Percentiles rank a stretch among this genome's conserved stretches.
Conservation (phyloP, 257 asterid species). For the Perilla frutescens region DNA sequence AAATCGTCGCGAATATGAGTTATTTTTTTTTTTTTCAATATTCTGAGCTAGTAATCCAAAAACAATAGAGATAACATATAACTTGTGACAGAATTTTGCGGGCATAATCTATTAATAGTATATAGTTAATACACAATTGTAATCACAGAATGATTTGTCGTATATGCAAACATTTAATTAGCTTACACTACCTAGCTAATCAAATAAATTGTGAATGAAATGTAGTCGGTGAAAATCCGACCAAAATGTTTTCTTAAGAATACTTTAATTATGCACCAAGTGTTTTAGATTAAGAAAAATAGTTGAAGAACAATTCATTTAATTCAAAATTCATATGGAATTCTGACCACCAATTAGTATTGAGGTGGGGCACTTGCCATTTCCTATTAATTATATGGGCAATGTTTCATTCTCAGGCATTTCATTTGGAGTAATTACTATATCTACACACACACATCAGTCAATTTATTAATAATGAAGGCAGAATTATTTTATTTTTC, state of each 20-base stretch:
- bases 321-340: not conserved
- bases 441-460: not conserved
- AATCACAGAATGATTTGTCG: too few species aligned
- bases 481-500: not conserved
- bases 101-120: too few species aligned
- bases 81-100: too few species aligned
- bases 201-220: constrained; percentile 3
- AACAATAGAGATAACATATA: too few species aligned
- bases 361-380: not conserved
- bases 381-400: not conserved
- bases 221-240: constrained; percentile 7
- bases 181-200: too few species aligned
- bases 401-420: not conserved
- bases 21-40: too few species aligned
- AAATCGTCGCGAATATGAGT: too few species aligned
- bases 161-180: too few species aligned
- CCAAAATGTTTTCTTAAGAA: not conserved
- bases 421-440: not conserved
- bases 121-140: too few species aligned
- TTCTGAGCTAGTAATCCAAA: too few species aligned
- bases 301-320: not conserved
- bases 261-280: not conserved
- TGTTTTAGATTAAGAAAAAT: not conserved
- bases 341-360: not conserved
- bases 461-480: not conserved